These are phyloP conservation scores for Hortiboletus campestris DNA, from an alignment of 768 basidiomycete species.

Conservation along the genomic window DNA sequence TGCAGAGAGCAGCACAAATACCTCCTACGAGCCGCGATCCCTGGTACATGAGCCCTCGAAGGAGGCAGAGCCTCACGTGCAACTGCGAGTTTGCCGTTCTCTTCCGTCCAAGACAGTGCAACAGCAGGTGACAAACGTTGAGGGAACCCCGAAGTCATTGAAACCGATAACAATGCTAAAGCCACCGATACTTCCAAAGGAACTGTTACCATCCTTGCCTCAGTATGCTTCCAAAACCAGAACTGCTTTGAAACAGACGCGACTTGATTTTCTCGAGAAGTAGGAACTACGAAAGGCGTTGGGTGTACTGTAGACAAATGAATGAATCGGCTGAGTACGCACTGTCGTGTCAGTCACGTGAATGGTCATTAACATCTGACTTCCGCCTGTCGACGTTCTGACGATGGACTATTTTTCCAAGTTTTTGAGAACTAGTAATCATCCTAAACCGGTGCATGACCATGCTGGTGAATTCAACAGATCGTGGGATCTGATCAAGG, in stretches of 20 bases:
- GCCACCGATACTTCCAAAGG: slow-evolving; percentile 30
- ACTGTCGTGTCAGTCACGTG: slow-evolving; percentile 12
- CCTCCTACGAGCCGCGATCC: neutral
- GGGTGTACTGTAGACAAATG: neutral
- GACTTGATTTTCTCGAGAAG: slow-evolving; percentile 17
- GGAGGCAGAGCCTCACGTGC: neutral
- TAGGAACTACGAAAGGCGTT: neutral
- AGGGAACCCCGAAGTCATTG: slow-evolving; percentile 13
- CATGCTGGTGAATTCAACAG: slow-evolving; percentile 70
- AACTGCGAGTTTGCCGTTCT: slow-evolving; percentile 7
- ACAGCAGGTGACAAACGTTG: neutral
- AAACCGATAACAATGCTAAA: slow-evolving; percentile 32
- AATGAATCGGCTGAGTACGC: too few species aligned
- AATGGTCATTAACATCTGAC: neutral
- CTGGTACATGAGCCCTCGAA: neutral
- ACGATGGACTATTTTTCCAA: slow-evolving; percentile 86
- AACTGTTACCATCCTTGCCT: slow-evolving; percentile 11
- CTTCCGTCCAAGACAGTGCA: slow-evolving; percentile 1
- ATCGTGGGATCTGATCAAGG: slow-evolving; percentile 77
- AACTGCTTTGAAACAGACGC: slow-evolving; percentile 18
- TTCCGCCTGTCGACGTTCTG: neutral
- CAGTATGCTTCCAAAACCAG: slow-evolving; percentile 5
- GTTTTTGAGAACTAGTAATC: slow-evolving; percentile 52
- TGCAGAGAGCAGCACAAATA: slow-evolving; percentile 2
- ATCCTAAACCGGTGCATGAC: slow-evolving; percentile 56